Evolutionary conservation across 1,284 basidiomycete species (phyloP).

Genomic region (Apiotrichum montevideense): DNA sequence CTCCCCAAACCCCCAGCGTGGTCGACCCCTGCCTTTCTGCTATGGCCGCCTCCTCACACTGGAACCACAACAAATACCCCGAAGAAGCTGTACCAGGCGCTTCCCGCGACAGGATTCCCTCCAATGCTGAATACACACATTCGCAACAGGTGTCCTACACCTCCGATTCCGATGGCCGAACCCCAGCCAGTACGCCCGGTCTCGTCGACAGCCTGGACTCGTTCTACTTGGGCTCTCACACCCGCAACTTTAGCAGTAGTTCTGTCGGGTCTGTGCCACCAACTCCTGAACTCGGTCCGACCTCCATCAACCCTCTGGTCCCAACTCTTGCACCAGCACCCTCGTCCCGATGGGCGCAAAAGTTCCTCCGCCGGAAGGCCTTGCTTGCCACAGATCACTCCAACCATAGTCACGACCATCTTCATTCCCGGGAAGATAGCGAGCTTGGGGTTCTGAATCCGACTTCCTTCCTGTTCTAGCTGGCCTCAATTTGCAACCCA

Average conservation of each 20-base stretch:
- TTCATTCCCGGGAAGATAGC: background rate
- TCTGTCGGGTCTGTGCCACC: background rate
- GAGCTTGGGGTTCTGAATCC: background rate
- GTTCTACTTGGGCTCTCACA: background rate
- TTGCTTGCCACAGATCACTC: too few relatives aligned
- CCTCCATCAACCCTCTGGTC: background rate
- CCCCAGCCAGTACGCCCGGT: slow-evolving; percentile 6
- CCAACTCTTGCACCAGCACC: slow-evolving; percentile 1
- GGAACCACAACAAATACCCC: background rate
- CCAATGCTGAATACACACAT: background rate
- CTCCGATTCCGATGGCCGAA: background rate
- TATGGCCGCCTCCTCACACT: background rate
- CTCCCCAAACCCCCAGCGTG: background rate
- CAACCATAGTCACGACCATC: background rate
- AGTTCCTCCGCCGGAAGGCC: background rate
- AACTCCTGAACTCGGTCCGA: slow-evolving; percentile 3
- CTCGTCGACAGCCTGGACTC: slow-evolving; percentile 5
- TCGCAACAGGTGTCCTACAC: background rate
- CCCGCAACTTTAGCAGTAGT: background rate
- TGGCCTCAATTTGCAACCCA: too few relatives aligned
- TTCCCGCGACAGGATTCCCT: too few relatives aligned
- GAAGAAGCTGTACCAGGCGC: background rate
- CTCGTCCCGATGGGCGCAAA: background rate
- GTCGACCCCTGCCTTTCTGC: background rate
- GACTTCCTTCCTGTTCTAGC: background rate